phyloP scores from a whole-genome alignment of 2,329 filamentous ascomycete species.

The Pseudogymnoascus pannorum region DNA sequence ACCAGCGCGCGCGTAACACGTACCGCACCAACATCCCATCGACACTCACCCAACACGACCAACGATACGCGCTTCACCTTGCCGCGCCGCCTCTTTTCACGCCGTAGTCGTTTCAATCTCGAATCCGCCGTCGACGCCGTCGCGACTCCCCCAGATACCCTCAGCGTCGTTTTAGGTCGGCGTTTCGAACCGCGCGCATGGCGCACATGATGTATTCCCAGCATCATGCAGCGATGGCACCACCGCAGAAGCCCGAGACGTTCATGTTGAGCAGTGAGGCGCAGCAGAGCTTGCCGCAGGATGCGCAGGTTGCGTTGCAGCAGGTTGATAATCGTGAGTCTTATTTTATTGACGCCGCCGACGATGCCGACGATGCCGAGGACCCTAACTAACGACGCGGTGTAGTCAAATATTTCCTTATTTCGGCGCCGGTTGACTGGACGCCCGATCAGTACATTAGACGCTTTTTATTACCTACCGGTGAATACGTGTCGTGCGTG shows the following conservation, averaged over 20 bases:
- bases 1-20: constrained; percentile 22
- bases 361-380: constrained; percentile 16
- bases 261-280: constrained; percentile 98
- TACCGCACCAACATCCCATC: constrained; percentile 13
- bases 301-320: constrained; percentile 93
- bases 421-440: constrained; percentile 98
- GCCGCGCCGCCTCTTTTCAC: constrained; percentile 18
- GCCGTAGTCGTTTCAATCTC: constrained; percentile 24
- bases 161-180: constrained; percentile 14
- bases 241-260: constrained; percentile 93
- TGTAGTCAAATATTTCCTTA: constrained; percentile 97
- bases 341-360: too few species aligned
- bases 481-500: constrained; percentile 98
- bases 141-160: constrained; percentile 14
- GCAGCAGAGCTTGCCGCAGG: constrained; percentile 89
- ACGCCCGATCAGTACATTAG: constrained; percentile 93
- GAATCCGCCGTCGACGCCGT: constrained; percentile 13
- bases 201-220: constrained; percentile 57
- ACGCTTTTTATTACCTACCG: constrained; percentile 88
- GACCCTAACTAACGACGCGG: constrained; percentile 17
- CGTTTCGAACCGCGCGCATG: constrained; percentile 28
- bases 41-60: not conserved
- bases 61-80: constrained; percentile 11
- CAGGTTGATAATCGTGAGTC: constrained; percentile 97
- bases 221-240: constrained; percentile 70